Evolutionary conservation across 495 filamentous ascomycete genomes (phyloP), one percentile per base, ranked within the genome.

Genomic region (Lasiosphaeriaceae sp.): DNA sequence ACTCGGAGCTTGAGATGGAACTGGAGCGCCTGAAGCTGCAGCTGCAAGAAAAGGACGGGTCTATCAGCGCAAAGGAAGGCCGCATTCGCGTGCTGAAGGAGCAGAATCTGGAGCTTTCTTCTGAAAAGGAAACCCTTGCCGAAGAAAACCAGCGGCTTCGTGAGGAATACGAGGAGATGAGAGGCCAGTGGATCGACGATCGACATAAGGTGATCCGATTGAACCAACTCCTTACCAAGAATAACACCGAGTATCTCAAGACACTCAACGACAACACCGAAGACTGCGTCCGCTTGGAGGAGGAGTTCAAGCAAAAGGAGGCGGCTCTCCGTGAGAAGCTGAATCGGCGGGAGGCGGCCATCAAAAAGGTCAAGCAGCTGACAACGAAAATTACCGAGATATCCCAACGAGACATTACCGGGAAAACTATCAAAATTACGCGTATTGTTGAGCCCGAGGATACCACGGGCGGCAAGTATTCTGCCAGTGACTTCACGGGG

Each of bases 1-100:
- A 70, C 39, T 59, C 59, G n/a, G 66, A 74, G 14, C 66, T 77
- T 2, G 59, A 75, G 41, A 61, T 65, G 11, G 69, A 75, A 31
- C 46, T 72, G 7, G 68, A 70, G 35, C 64, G 58, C 11, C 58
- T 77, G 14, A 63, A 67, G 49, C 57, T 65, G 16, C 57, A 67
- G 50, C 49, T 76, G 24, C 61, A 62, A 24, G 54, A 68, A 22
- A 66, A 59, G 59, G 67, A 66, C 12, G 58, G 59, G 8, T 66
- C 64, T 3, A 55, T 63, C 58, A 61, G 55, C 26, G 56, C 59
- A 16, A 67, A 64, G 23, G 67, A 65, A 1, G 57, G 53, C 7
- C 57, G 59, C 14, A 66, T 66, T 23, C 64, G 62, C 16, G 61
- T 46, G 8, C 68, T 77, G 2, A 69, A 73, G 55, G 62, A 73